A percentile compares a stretch with the other conserved stretches of the same genome.
Evolutionary conservation across 352 stramenopile species (phyloP).

Genomic region (Pythium volutum): DNA sequence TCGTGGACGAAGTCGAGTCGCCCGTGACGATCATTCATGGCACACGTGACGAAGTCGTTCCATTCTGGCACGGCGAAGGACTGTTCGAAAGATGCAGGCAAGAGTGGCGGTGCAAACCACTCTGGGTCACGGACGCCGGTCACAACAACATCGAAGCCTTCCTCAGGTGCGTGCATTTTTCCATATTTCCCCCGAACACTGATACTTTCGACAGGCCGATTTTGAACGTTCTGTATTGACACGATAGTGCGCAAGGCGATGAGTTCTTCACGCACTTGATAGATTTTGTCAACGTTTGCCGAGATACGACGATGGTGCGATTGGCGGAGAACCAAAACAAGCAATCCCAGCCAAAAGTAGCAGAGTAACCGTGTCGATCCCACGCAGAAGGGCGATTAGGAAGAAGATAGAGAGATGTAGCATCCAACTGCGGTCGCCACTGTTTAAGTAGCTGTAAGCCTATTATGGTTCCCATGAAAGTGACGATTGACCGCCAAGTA

Average conservation of each 20-base stretch:
- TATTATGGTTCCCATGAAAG: constrained; percentile 12
- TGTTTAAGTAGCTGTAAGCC: constrained; percentile 1
- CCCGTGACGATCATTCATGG: constrained; percentile 98
- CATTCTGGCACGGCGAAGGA: constrained; percentile 96
- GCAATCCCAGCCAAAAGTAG: not conserved
- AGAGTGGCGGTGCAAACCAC: constrained; percentile 94
- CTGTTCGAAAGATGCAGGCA: constrained; percentile 92
- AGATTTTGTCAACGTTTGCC: constrained; percentile 72
- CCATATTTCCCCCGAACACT: no score
- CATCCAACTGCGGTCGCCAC: not conserved
- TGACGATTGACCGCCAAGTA: not conserved
- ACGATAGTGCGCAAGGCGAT: constrained; percentile 43
- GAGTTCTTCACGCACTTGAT: constrained; percentile 81
- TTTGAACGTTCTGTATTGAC: not conserved
- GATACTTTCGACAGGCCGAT: not conserved
- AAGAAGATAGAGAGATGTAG: not conserved
- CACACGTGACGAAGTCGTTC: constrained; percentile 98
- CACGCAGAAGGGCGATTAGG: not conserved
- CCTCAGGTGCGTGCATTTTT: constrained; percentile 51
- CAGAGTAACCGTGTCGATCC: not conserved
- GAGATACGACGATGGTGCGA: constrained; percentile 57
- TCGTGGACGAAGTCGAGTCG: constrained; percentile 86
- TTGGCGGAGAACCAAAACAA: constrained; percentile 28
- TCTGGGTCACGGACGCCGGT: constrained; percentile 96
- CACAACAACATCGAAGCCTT: constrained; percentile 99